phyloP scores from a whole-genome alignment of 192 early-diverging fungal genomes.

The Anaeromyces robustus region DNA sequence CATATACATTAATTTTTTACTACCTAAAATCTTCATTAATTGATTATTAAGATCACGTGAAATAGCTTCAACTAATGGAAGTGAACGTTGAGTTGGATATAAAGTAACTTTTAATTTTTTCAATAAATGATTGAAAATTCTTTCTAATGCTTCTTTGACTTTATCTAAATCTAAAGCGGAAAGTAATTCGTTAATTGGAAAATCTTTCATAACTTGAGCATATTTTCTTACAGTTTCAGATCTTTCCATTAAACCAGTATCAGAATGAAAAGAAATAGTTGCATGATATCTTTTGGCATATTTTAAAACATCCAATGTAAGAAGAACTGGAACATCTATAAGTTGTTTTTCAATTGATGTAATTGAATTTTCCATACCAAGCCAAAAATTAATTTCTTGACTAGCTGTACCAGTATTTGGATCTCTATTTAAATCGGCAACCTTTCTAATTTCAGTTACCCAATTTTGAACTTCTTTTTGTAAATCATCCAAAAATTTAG shows the following conservation, averaged over 20 bases:
- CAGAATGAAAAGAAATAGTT: conserved; percentile 90
- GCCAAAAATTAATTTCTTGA: conserved; percentile 99
- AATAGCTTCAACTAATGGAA: conserved; percentile 87
- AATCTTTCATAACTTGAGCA: conserved; percentile 98
- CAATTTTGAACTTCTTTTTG: conserved; percentile 93
- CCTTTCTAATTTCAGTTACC: conserved; percentile 99
- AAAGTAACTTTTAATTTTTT: conserved; percentile 91
- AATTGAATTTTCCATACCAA: conserved; percentile 87
- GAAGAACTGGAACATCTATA: conserved; percentile 50
- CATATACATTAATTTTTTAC: conserved; percentile 85
- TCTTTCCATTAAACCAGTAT: conserved; percentile 93
- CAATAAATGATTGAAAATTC: conserved; percentile 90
- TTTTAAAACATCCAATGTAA: conserved; percentile 87
- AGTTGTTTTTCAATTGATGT: conserved; percentile 89
- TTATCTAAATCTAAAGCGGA: conserved; percentile 83
- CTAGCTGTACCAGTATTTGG: conserved; percentile 78
- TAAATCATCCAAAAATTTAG: conserved; percentile 79
- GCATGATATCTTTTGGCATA: conserved; percentile 97
- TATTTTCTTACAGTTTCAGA: conserved; percentile 82
- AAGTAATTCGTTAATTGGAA: conserved; percentile 91
- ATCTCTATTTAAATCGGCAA: conserved; percentile 87
- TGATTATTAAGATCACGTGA: conserved; percentile 90
- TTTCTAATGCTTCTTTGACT: conserved; percentile 51
- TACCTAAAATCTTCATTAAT: conserved; percentile 69
- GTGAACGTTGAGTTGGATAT: conserved; percentile 78